Evolutionary conservation across 148 eudicot genomes (phyloP).

Genomic region (Vaccinium darrowii): DNA sequence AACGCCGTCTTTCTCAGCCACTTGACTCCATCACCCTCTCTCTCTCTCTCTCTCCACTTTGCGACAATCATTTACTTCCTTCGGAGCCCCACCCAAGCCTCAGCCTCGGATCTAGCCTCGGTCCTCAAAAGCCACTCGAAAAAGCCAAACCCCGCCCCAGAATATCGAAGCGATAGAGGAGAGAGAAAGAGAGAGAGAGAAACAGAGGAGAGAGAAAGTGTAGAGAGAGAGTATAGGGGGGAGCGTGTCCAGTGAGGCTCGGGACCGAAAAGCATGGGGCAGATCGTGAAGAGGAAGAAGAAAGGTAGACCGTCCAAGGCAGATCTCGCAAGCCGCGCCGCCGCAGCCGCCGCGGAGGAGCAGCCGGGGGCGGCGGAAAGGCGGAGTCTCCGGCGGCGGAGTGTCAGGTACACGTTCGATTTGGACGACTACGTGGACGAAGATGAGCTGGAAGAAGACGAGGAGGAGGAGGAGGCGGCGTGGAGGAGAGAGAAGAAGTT

Average conservation of each 20-base stretch:
- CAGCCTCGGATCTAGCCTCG: constrained; percentile 30
- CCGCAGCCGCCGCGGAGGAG: constrained; percentile 20
- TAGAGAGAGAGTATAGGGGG: constrained; percentile 29
- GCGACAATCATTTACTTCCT: constrained; percentile 10
- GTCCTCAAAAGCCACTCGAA: constrained; percentile 15
- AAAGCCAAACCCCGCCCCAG: constrained; percentile 20
- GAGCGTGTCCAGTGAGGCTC: constrained; percentile 10
- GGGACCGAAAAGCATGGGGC: constrained; percentile 44
- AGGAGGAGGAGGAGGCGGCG: constrained; percentile 33
- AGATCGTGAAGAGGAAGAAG: constrained; percentile 81
- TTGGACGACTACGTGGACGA: constrained; percentile 59
- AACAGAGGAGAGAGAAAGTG: constrained; percentile 9
- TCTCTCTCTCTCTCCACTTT: neutral
- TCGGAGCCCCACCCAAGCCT: constrained; percentile 18
- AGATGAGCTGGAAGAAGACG: constrained; percentile 31
- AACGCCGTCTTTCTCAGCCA: constrained; percentile 38
- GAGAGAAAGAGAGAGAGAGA: constrained; percentile 33
- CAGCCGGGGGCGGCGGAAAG: constrained; percentile 25
- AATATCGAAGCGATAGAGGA: constrained; percentile 35
- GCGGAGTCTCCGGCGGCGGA: constrained; percentile 47
- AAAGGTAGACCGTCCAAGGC: constrained; percentile 73
- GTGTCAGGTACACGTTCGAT: constrained; percentile 56
- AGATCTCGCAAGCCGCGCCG: constrained; percentile 59
- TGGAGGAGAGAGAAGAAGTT: constrained; percentile 58
- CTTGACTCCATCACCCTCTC: constrained; percentile 18